Evolutionary conservation across 2,329 filamentous ascomycete species (phyloP), one percentile per base, ranked within the genome.

Genomic region (Botryotinia narcissicola): DNA sequence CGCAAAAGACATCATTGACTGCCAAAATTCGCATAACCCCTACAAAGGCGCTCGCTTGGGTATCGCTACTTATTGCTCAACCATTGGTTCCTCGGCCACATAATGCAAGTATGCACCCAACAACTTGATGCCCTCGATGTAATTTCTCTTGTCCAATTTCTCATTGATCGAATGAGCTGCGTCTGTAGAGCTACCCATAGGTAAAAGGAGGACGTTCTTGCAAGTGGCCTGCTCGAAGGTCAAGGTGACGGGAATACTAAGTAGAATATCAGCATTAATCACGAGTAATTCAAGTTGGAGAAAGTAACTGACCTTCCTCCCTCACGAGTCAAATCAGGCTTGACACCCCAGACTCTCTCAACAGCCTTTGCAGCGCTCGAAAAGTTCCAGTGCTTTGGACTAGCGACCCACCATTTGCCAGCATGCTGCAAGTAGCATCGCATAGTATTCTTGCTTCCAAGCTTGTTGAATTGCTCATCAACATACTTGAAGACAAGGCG

Each of bases 331-430:
- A 97, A 92, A 84, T 99, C 96, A 40, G 96, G 96, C 85, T 94
- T 88, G 72, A 97, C 92, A 71, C 93, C 93, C 89, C 94, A 99
- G 54, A 99, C 96, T 77, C 94, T 90, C 86, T 98, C 92, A 48
- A 96, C 94, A n/a, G 96, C 96, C 88, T 97, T 98, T 81, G 92
- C 90, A 22, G 96, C 96, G 40, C 95, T 95, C 44, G 90, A 89
- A 85, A 98, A 99, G 88, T 99, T 99, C 94, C 96, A 98, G 88
- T 99, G 95, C 85, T 97, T 96, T 44, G 96, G 95, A 81, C 92
- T 95, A 64, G 97, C 94, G 66, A 97, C 94, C 96, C 96, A 99
- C 96, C 96, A 99, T 85, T 98, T 98, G 78, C 96, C 96, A 74
- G 91, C 91, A 86, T 99, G 96, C 84, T 95, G 91, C 74, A 95